These are phyloP conservation scores for Boletus vinaceobasis DNA, from an alignment of 768 basidiomycete genomes.

Conservation along the genomic window DNA sequence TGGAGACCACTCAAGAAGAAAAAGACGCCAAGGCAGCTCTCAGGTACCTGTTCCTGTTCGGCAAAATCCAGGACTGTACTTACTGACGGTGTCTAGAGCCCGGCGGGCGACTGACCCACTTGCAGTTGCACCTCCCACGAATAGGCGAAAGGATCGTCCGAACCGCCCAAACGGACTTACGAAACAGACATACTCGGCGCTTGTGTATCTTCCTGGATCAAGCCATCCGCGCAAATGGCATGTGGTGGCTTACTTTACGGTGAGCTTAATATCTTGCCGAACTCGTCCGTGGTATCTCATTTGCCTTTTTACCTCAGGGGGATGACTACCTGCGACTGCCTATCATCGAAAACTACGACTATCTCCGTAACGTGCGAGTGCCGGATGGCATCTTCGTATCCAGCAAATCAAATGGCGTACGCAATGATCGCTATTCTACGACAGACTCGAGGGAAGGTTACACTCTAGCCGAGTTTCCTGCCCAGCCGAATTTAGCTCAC, in stretches of 20 bases:
- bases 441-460: constrained; percentile 19
- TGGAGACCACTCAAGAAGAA: constrained; percentile 76
- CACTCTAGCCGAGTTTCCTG: constrained; percentile 7
- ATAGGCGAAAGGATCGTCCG: constrained; percentile 71
- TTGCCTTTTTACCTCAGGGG: constrained; percentile 40
- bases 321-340: constrained; percentile 69
- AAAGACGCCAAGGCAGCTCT: constrained; percentile 77
- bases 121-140: constrained; percentile 53
- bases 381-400: constrained; percentile 73
- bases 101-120: constrained; percentile 59
- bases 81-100: constrained; percentile 38
- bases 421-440: constrained; percentile 22
- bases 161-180: constrained; percentile 79
- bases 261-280: constrained; percentile 31
- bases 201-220: constrained; percentile 60
- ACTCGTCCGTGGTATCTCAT: constrained; percentile 5
- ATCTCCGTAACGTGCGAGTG: constrained; percentile 62
- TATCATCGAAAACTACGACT: constrained; percentile 70
- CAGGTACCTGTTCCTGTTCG: constrained; percentile 41
- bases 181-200: constrained; percentile 82
- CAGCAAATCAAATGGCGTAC: constrained; percentile 48
- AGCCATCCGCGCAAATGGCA: constrained; percentile 72
- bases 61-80: background rate
- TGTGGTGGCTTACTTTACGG: constrained; percentile 79
- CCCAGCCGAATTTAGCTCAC: constrained; percentile 1